A percentile compares a stretch with the other conserved stretches of the same genome.
Conservation (phyloP, 352 stramenopile genomes). For the Phytophthora lateralis region DNA sequence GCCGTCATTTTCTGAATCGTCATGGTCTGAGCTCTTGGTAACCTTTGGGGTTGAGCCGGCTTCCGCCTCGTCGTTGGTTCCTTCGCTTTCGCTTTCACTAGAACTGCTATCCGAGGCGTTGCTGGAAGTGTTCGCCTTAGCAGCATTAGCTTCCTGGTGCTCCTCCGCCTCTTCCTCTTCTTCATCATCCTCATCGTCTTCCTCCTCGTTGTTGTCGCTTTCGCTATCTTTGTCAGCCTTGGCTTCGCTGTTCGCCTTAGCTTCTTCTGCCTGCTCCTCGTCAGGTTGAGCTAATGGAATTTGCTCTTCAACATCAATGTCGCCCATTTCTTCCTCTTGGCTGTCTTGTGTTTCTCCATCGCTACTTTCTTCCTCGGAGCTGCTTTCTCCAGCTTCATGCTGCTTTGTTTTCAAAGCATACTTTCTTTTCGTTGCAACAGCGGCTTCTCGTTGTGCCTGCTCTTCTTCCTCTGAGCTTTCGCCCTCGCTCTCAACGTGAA, state of each 20-base stretch:
- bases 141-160: neutral
- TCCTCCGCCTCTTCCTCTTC: conserved; percentile 5
- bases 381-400: conserved; percentile 20
- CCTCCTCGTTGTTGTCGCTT: neutral
- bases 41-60: conserved; percentile 12
- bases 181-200: neutral
- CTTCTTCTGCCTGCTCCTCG: conserved; percentile 15
- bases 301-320: conserved; percentile 19
- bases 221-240: neutral
- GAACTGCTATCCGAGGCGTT: conserved; percentile 17
- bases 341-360: conserved; percentile 9
- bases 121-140: conserved; percentile 7
- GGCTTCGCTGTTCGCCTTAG: conserved; percentile 11
- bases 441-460: neutral
- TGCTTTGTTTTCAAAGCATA: conserved; percentile 8
- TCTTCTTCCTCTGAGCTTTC: conserved; percentile 17
- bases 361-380: conserved; percentile 13
- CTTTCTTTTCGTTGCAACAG: neutral
- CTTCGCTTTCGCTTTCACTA: conserved; percentile 14
- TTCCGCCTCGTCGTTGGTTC: conserved; percentile 20
- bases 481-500: conserved; percentile 13
- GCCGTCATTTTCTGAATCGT: conserved; percentile 9
- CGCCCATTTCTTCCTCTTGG: conserved; percentile 19
- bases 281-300: conserved; percentile 28
- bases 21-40: conserved; percentile 4